Evolutionary conservation across 495 filamentous ascomycete species (phyloP), one percentile per base, ranked within the genome.

Genomic region (Podospora fimiseda): DNA sequence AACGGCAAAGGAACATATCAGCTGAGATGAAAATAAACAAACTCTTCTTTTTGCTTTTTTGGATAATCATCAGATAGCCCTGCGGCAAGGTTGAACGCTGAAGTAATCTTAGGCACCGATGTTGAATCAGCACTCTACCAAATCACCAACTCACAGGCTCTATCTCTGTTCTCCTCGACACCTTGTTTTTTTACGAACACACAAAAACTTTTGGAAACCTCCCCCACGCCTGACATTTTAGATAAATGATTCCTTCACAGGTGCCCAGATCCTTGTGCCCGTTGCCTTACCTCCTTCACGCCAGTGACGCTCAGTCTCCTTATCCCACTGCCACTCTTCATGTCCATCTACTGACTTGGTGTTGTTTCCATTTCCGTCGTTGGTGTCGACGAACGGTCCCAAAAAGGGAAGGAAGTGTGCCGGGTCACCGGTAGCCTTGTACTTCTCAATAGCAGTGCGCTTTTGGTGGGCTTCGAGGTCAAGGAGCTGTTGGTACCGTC

Each of bases 291-390:
- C 42, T 33, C 6, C 5, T 13, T 44, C 42, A 9, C 19, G 20
- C 15, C n/a, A 44, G 22, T 44, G 42, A 13, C 42, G 42, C 18
- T 44, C 42, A 6, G 22, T 22, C 22, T 44, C 42, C 9, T 22
- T 18, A 21, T 44, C 42, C 42, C 42, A 44, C 42, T 44, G 18
- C 42, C 42, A 44, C 42, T 44, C 42, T 13, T 20, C 42, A 14
- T 44, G 9, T 42, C 39, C 39, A n/a, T n/a, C n/a, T n/a, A n/a
- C n/a, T n/a, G n/a, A 33, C 27, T 33, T 11, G n/a, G 42, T 44
- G 15, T 22, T 9, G 42, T 22, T 44, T n/a, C n/a, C n/a, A 33
- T 33, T 33, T 5, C 27, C 27, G 6, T 33, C 27, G 6, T 33
- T 33, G 42, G 42, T 9, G 19, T 22, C 22, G 19, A 4, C 11